These are phyloP conservation scores for Calonectria pseudoturangicola DNA, from an alignment of 2,329 filamentous ascomycete species.

Conservation along the genomic window DNA sequence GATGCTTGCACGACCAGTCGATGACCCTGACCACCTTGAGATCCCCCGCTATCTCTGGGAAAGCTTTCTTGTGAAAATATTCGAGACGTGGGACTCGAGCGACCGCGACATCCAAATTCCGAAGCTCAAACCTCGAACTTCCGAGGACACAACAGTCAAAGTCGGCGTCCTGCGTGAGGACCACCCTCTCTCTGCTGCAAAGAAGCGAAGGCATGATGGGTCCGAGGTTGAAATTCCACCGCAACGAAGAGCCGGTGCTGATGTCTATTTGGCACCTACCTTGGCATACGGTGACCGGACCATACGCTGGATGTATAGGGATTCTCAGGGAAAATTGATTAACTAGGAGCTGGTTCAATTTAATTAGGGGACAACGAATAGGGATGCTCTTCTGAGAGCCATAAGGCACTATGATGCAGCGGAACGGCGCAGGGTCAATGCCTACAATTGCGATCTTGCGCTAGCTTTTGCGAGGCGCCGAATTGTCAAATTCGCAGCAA, in stretches of 20 bases:
- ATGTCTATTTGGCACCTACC: not conserved
- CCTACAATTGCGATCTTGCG: not conserved
- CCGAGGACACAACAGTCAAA: not conserved
- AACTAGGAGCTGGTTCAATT: constrained; percentile 7
- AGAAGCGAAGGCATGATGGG: not conserved
- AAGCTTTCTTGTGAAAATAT: constrained; percentile 1
- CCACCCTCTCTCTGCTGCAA: not conserved
- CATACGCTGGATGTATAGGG: not conserved
- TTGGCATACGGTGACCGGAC: not conserved
- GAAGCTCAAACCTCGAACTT: not conserved
- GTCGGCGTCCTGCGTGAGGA: not conserved
- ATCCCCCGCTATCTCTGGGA: not conserved
- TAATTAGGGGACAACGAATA: not conserved
- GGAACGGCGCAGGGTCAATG: not conserved
- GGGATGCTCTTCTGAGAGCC: not conserved
- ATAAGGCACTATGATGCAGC: not conserved
- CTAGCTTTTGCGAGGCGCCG: not conserved
- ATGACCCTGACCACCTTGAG: not conserved
- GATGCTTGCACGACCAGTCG: not conserved
- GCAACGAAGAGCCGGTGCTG: not conserved
- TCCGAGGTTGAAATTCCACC: not conserved
- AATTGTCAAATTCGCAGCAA: not conserved
- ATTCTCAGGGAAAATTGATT: not conserved
- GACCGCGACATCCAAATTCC: not conserved
- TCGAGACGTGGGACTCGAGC: not conserved